Evolutionary conservation across 768 basidiomycete genomes (phyloP).

Genomic region (Panus rudis): DNA sequence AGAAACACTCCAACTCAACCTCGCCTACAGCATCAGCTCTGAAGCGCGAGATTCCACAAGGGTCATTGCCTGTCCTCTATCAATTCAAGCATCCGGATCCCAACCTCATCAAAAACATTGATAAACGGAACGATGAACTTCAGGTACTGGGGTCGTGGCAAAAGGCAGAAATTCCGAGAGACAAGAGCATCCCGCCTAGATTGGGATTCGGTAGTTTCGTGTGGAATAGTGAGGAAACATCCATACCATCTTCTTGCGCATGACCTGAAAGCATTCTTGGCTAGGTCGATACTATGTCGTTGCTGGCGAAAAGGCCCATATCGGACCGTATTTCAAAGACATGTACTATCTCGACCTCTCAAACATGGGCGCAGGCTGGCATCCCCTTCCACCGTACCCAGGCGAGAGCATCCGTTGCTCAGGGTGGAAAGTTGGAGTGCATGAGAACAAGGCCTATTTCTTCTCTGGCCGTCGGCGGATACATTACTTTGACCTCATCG

Average conservation of each 20-base stretch:
- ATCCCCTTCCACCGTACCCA: conserved; percentile 11
- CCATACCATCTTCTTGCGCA: too few relatives aligned
- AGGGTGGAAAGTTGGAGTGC: conserved; percentile 13
- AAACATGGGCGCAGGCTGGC: conserved; percentile 12
- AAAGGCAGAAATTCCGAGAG: conserved; percentile 22
- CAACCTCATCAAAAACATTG: conserved; percentile 3
- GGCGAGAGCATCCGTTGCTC: conserved; percentile 1
- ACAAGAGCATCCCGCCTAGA: conserved; percentile 22
- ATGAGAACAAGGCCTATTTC: conserved; percentile 30
- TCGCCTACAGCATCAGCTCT: too few relatives aligned
- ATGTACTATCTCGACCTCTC: conserved; percentile 16
- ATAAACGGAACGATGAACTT: conserved; percentile 5
- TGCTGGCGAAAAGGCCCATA: conserved; percentile 8
- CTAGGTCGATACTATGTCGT: conserved; percentile 12
- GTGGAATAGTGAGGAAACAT: conserved; percentile 16
- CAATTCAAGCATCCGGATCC: conserved; percentile 13
- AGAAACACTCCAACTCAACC: too few relatives aligned
- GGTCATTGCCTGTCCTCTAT: too few relatives aligned
- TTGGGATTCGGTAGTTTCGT: conserved; percentile 18
- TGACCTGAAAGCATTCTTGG: too few relatives aligned
- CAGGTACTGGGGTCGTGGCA: conserved; percentile 33
- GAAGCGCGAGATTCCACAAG: too few relatives aligned
- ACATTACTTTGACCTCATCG: conserved; percentile 32
- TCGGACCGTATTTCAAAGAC: conserved; percentile 12
- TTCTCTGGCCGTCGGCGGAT: conserved; percentile 26